phyloP scores from a whole-genome alignment of 441 rosid species.

The Biscutella auriculata region DNA sequence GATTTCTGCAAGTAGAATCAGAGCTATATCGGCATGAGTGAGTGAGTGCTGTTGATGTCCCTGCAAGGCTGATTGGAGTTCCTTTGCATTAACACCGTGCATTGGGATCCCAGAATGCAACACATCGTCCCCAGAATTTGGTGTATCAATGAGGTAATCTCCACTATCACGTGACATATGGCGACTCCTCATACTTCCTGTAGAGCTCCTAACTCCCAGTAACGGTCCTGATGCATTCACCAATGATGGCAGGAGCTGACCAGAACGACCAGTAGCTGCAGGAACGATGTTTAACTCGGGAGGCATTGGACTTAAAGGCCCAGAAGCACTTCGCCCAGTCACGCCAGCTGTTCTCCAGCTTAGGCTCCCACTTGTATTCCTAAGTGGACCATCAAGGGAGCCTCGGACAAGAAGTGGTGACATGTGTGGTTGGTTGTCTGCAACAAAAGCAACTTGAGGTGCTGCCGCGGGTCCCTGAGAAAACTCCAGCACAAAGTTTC shows the following conservation, averaged over 20 bases:
- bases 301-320: slow-evolving; percentile 96
- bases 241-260: slow-evolving; percentile 80
- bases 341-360: slow-evolving; percentile 97
- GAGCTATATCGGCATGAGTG: slow-evolving; percentile 95
- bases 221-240: slow-evolving; percentile 97
- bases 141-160: slow-evolving; percentile 90
- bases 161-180: slow-evolving; percentile 98
- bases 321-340: slow-evolving; percentile 86
- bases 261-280: slow-evolving; percentile 88
- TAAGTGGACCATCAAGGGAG: slow-evolving; percentile 94
- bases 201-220: slow-evolving; percentile 92
- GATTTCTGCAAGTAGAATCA: slow-evolving; percentile 90
- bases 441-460: slow-evolving; percentile 51
- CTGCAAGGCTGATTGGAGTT: slow-evolving; percentile 93
- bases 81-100: slow-evolving; percentile 87
- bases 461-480: slow-evolving; percentile 86
- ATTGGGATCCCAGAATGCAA: slow-evolving; percentile 61
- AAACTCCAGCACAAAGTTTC: slow-evolving; percentile 78
- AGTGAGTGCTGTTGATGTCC: slow-evolving; percentile 99
- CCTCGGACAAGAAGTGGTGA: slow-evolving; percentile 95
- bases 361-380: slow-evolving; percentile 92
- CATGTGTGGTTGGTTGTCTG: slow-evolving; percentile 92
- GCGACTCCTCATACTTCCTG: slow-evolving; percentile 92
- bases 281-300: slow-evolving; percentile 86
- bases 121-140: slow-evolving; percentile 88